Evolutionary conservation across 768 basidiomycete species (phyloP).

Genomic region (Panaeolus cyanescens): DNA sequence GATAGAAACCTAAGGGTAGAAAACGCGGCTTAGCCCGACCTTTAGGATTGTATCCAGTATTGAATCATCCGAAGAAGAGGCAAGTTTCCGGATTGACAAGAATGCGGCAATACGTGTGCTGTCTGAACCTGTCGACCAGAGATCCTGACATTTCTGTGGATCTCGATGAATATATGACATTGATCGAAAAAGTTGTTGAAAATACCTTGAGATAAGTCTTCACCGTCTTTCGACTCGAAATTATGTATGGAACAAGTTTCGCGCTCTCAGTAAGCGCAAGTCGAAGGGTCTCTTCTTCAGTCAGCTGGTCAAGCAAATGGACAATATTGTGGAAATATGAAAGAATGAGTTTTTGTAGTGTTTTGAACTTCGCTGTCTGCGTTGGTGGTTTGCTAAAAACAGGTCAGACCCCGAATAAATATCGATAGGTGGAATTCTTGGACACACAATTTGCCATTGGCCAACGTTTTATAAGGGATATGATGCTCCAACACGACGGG

Average conservation of each 20-base stretch:
- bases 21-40: constrained; percentile 41
- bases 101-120: constrained; percentile 83
- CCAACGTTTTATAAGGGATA: constrained; percentile 79
- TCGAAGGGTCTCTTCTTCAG: constrained; percentile 63
- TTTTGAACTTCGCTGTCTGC: constrained; percentile 79
- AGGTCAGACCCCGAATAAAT: constrained; percentile 4
- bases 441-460: constrained; percentile 85
- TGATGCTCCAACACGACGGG: constrained; percentile 89
- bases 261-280: constrained; percentile 83
- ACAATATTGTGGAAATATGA: constrained; percentile 90
- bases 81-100: constrained; percentile 80
- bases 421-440: neutral
- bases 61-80: constrained; percentile 73
- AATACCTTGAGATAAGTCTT: constrained; percentile 85
- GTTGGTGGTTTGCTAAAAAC: constrained; percentile 77
- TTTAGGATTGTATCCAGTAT: constrained; percentile 87
- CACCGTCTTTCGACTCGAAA: constrained; percentile 80
- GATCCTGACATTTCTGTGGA: constrained; percentile 70
- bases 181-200: neutral
- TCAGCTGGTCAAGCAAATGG: constrained; percentile 75
- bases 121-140: constrained; percentile 86
- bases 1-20: neutral
- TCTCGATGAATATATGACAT: constrained; percentile 7
- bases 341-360: constrained; percentile 83
- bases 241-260: constrained; percentile 88